Conservation (phyloP, 2,329 filamentous ascomycete genomes). For the Alternaria brassicicola region DNA sequence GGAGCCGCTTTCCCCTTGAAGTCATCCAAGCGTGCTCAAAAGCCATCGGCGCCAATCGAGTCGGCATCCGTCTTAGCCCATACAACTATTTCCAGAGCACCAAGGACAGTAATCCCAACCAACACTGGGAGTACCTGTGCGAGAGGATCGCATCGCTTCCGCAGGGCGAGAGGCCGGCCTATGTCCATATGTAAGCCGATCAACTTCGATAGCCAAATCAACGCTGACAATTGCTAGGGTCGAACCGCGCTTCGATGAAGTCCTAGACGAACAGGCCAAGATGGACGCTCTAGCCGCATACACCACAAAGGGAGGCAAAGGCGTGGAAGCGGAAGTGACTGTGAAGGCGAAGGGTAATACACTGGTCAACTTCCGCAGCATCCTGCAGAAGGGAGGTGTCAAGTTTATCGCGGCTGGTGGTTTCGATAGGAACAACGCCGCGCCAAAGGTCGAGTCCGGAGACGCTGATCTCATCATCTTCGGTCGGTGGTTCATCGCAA, state of each 20-base stretch:
- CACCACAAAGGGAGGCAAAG: conserved; percentile 32
- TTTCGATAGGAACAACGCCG: conserved; percentile 59
- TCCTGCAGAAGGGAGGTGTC: conserved; percentile 55
- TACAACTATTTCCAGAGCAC: conserved; percentile 50
- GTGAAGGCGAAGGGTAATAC: conserved; percentile 33
- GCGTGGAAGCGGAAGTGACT: conserved; percentile 43
- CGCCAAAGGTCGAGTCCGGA: conserved; percentile 55
- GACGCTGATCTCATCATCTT: conserved; percentile 51
- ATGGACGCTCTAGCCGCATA: conserved; percentile 48
- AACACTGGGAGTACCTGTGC: conserved; percentile 56
- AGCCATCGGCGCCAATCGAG: conserved; percentile 42
- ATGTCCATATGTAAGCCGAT: conserved; percentile 45
- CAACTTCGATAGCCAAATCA: background rate
- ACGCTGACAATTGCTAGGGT: conserved; percentile 31
- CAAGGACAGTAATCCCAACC: conserved; percentile 53
- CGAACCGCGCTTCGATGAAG: conserved; percentile 48
- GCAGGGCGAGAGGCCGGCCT: conserved; percentile 35
- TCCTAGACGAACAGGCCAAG: conserved; percentile 47
- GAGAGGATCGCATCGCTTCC: conserved; percentile 46
- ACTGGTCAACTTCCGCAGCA: conserved; percentile 51
- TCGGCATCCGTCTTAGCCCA: conserved; percentile 43
- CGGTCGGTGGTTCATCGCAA: conserved; percentile 55
- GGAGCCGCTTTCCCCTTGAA: conserved; percentile 63
- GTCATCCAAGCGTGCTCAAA: conserved; percentile 50
- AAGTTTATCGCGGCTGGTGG: conserved; percentile 64